phyloP scores from a whole-genome alignment of 2,329 filamentous ascomycete species.

The Onygenales sp. region DNA sequence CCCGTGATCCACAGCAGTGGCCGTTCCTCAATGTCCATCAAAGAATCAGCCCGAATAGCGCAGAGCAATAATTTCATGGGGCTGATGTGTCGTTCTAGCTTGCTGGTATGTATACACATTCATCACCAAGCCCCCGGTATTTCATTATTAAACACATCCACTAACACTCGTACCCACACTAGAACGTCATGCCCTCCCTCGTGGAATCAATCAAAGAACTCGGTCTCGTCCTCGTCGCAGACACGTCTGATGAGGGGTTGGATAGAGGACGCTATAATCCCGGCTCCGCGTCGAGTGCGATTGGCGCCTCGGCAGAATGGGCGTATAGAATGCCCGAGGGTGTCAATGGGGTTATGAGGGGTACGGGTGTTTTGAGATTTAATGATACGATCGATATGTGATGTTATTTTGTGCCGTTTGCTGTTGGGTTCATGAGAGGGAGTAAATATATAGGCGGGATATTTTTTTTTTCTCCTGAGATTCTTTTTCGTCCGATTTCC shows the following conservation, averaged over 20 bases:
- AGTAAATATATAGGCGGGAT: too few relatives aligned
- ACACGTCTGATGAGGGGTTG: conserved; percentile 57
- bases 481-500: not conserved
- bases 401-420: conserved; percentile 1
- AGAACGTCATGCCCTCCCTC: conserved; percentile 89
- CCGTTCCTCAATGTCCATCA: conserved; percentile 71
- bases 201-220: conserved; percentile 91
- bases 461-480: conserved; percentile 2
- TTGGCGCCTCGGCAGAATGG: conserved; percentile 26
- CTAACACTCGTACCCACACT: conserved; percentile 8
- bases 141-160: not conserved
- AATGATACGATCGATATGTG: conserved; percentile 79
- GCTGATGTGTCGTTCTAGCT: conserved; percentile 74
- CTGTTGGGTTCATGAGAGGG: not conserved
- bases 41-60: conserved; percentile 86
- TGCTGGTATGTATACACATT: conserved; percentile 57
- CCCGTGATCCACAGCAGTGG: conserved; percentile 51
- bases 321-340: conserved; percentile 58
- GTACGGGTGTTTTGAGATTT: conserved; percentile 81
- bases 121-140: not conserved
- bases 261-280: conserved; percentile 17
- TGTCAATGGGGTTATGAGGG: conserved; percentile 77
- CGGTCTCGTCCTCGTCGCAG: conserved; percentile 81
- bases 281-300: conserved; percentile 12
- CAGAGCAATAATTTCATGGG: conserved; percentile 99